Evolutionary conservation across 1,139 yeast species (phyloP).

Genomic region (Blastobotrys malaysiensis): DNA sequence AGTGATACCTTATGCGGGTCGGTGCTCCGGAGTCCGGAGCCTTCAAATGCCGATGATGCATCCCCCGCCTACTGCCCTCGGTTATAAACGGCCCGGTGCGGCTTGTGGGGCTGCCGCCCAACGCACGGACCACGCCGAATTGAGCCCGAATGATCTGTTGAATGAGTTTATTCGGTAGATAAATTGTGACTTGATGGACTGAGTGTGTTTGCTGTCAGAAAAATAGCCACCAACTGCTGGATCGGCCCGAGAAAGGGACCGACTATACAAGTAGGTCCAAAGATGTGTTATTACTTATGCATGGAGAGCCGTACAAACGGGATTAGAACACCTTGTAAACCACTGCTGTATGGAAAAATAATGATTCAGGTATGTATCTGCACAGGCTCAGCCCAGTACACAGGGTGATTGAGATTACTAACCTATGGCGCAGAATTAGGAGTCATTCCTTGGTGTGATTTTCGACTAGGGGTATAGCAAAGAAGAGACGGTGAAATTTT

Average conservation of each 20-base stretch:
- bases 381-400: neutral
- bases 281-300: too few species aligned
- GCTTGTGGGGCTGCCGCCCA: neutral
- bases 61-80: neutral
- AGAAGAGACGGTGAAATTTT: too few species aligned
- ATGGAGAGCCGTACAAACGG: neutral
- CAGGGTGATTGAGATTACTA: too few species aligned
- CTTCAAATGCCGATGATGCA: neutral
- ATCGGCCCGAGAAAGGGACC: too few species aligned
- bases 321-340: neutral
- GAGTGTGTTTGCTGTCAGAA: too few species aligned
- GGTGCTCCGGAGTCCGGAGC: neutral
- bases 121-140: neutral
- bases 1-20: neutral
- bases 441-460: too few species aligned
- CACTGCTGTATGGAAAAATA: neutral
- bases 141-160: too few species aligned
- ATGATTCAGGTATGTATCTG: neutral
- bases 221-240: too few species aligned
- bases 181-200: too few species aligned
- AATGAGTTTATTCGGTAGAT: too few species aligned
- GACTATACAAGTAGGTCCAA: too few species aligned
- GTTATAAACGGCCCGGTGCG: neutral
- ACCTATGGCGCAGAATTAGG: too few species aligned
- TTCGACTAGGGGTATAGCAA: neutral